Conservation (phyloP, 2,329 filamentous ascomycete genomes). For the Coniochaeta ligniaria region DNA sequence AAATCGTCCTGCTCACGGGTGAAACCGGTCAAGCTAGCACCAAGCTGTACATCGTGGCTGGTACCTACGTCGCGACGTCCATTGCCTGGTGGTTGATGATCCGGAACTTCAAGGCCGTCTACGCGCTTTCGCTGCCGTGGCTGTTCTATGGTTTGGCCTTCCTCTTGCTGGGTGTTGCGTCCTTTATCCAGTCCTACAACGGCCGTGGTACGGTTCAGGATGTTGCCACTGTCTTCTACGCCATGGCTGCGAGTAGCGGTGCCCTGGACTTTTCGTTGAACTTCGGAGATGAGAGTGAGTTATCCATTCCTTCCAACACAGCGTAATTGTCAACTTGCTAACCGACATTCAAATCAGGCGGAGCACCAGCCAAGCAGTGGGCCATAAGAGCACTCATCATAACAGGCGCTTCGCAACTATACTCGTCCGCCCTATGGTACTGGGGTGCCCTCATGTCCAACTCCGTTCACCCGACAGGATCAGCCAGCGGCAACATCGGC, state of each 20-base stretch:
- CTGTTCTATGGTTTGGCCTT: slow-evolving; percentile 57
- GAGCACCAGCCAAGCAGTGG: slow-evolving; percentile 56
- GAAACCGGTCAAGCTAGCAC: slow-evolving; percentile 50
- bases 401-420: slow-evolving; percentile 60
- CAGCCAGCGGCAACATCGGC: slow-evolving; percentile 25
- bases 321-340: background rate
- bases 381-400: slow-evolving; percentile 60
- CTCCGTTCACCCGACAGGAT: slow-evolving; percentile 28
- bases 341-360: slow-evolving; percentile 24
- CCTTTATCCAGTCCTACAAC: slow-evolving; percentile 33
- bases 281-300: slow-evolving; percentile 48
- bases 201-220: slow-evolving; percentile 45
- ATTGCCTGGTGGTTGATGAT: slow-evolving; percentile 58
- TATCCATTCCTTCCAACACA: background rate
- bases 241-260: slow-evolving; percentile 54
- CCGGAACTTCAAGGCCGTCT: slow-evolving; percentile 48
- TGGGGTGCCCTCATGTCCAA: slow-evolving; percentile 53
- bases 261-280: slow-evolving; percentile 61
- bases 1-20: slow-evolving; percentile 60
- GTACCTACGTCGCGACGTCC: slow-evolving; percentile 50
- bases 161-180: slow-evolving; percentile 54
- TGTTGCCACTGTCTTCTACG: slow-evolving; percentile 54
- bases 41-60: slow-evolving; percentile 54
- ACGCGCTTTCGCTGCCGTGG: slow-evolving; percentile 52
- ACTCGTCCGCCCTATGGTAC: slow-evolving; percentile 58